Base-by-base conservation (phyloP, 805 yeast species). In the Lachancea sp. region DNA sequence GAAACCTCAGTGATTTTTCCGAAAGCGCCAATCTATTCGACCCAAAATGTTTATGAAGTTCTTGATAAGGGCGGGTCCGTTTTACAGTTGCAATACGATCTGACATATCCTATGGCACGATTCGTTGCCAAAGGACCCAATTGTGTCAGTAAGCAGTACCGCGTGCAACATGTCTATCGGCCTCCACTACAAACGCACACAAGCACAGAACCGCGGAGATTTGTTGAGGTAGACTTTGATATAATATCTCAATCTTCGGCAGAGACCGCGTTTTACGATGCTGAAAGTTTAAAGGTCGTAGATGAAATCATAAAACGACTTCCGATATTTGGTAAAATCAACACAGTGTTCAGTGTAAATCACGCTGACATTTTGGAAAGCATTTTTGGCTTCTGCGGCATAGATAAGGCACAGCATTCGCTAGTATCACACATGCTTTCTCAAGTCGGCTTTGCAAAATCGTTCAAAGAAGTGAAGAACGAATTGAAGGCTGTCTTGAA, bases 71-170 rank as follows among this genome's bases (percentile, higher is more conserved):
- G 87, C 26, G 99, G 99, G 0, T 79, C 89, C 0, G 91, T 93
- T 3, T 67, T 93, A 29, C 95, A 90, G 53, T 66, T 93, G 29
- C 95, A 96, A 2, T 89, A 85, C 58, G 99, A 93, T 60, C 70
- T 90, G 49, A 85, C 95, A 0, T 68, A 90, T 29, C 98, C 99
- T 0, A 77, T 85, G 70, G 99, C 99, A 0, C 71, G 98, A 52
- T 72, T 79, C 41, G 63, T 93, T 27, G 89, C 96, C 2, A 78
- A 83, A 45, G 69, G 71, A n/a, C 73, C 72, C 16, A 55, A 55
- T 38, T 59, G 62, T 44, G 56, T 57, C 12, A 48, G 62, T 2
- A 90, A 91, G 60, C 69, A 83, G 15, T 91, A 71, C 60, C 71
- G 95, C 25, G 78, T 84, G 50, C 95, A 86, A 41, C 78, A 79